Evolutionary conservation across 352 stramenopile species (phyloP), one percentile per base, ranked within the genome.

Genomic region (Pythium oligandrum): DNA sequence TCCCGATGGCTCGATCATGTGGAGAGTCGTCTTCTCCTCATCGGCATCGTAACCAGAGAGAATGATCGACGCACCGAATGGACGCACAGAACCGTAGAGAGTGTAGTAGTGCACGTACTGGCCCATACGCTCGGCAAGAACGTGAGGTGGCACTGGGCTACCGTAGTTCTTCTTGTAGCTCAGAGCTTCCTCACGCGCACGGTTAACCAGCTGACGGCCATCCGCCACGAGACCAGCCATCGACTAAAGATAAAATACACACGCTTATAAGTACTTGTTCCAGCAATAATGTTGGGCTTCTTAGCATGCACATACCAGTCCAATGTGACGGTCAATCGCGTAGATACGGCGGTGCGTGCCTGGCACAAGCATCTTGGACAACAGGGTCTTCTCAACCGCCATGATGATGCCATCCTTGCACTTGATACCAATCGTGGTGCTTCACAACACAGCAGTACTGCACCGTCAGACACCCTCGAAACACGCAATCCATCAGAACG

Each of bases 101-200:
- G 97, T 99, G 83, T 98, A 99, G 73, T 98, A 98, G 80, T 99
- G 96, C 55, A 99, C 91, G 70, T 97, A 99, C 66, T 97, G 76
- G 47, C 89, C 95, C 68, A 99, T 88, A 47, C 96, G 94, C 49
- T 98, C 88, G 8, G 92, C 88, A 34, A 99, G 71, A 42, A 98
- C 74, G 40, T 92, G 68, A n/a, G 96, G 93, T 33, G 95, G 86
- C 59, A 98, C 96, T 30, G 77, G 68, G 54, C 88, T 88, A 45
- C 96, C 96, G 64, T 98, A 99, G 66, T 95, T 98, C 58, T 99
- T 97, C 68, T 96, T 87, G 79, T 98, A 99, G 65, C 81, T 90
- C 34, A 87, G 71, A 26, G 92, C 89, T 68, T 99, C 96, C 53
- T 98, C 94, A 4, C 93, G 79, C 32, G 92, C 95, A 45, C 94